Base-by-base conservation (phyloP, 768 basidiomycete species). In the Rhizopogon vinicolor region DNA sequence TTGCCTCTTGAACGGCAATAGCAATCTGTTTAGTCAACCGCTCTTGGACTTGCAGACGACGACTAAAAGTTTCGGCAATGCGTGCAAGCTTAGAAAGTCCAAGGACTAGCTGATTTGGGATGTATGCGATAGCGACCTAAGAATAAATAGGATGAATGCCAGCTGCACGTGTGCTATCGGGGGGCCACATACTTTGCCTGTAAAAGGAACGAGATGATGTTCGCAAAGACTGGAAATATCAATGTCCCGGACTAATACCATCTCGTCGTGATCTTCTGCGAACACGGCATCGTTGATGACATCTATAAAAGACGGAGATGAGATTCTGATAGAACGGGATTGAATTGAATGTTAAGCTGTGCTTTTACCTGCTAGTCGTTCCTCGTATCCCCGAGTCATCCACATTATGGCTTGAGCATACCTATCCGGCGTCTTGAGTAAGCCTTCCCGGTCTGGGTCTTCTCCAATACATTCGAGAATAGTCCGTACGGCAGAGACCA, bases 311-410 rank as follows among this genome's bases (percentile, higher is more conserved):
- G 4, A 16, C 49, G 28, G 37, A 29, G 61, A 53, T 22, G 65
- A 58, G 56, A 41, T 39, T 9, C 56, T 48, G 39, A 40, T 54
- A 22, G 49, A 52, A n/a, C 35, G 25, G 35, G 56, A 52, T 40
- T 50, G 25, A 5, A 25, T 33, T 9, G 8, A 55, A 56, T 45
- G 51, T 56, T 60, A 39, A 59, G n/a, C 19, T 60, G 57, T 37
- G 57, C 46, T 68, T 25, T 51, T 53, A 93, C 94, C 92, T 73
- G 87, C 84, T 61, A 99, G 74, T 60, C 92, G 84, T 69, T 98
- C 95, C 69, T 98, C 97, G 72, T 99, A 99, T 9, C 97, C 97
- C 67, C 89, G 86, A 35, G 97, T 98, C 95, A 98, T 97, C 93
- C 93, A 98, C 79, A 99, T 83, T 52, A 99, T 77, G 28, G 97